Base-by-base conservation (phyloP, 1,284 basidiomycete species). In the Puccinia horiana region DNA sequence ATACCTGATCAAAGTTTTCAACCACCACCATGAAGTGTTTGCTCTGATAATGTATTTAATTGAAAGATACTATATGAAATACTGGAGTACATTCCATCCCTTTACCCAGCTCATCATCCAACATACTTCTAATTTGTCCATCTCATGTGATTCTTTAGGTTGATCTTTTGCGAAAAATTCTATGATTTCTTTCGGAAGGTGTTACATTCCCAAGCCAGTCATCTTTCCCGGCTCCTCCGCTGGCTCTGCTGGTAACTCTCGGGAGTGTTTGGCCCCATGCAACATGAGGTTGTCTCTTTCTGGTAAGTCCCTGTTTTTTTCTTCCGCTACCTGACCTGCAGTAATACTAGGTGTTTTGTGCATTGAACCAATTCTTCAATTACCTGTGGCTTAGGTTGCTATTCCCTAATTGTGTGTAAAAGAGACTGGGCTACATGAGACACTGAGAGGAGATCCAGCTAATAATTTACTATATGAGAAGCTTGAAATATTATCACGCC, bases 21-120 rank as follows among this genome's bases (percentile, higher is more conserved):
- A 99, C 87, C 89, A 91, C 56, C 96, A 98, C 89, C 97, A 99
- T 87, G 96, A 98, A 87, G 93, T 98, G 86, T 99, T 97, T 86
- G 93, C 94, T 0, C 83, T 91, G 20, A 88, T 97, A 80, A 94
- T 99, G 91, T 88, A 95, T 61, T 90, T 94, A 79, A 91, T 99
- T 5, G 97, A 99, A 88, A 89, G 92, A 37, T 92, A 98, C 88
- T 97, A 98, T 87, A 91, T 99, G 76, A 84, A 92, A 90, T 87
- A 91, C 92, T 87, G 92, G 96, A 93, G 79, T 76, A 86, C 84
- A 83, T 72, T 35, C 23, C 37, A 9, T 42, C 63, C 40, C 40
- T 76, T 32, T 6, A 20, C 2, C 47, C 42, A 42, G 35, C 29
- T 35, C 32, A n/a, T 44, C 12, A 52, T n/a, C 65, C 58, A 20